Evolutionary conservation across 176 grass and related monocot genomes (phyloP).

Genomic region (Triticum dicoccoides): DNA sequence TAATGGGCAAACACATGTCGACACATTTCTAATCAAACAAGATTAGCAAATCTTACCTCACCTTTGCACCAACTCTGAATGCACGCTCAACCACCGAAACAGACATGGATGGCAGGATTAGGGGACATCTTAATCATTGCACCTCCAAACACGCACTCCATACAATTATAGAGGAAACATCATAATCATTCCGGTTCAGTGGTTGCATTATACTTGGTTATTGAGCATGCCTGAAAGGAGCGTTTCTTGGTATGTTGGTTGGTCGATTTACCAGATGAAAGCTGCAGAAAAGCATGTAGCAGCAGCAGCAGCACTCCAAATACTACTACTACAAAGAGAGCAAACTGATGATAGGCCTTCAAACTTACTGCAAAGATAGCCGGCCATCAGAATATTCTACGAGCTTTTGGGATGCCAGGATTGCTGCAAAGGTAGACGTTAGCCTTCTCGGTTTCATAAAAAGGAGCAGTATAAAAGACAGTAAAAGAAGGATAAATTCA

Average conservation of each 20-base stretch:
- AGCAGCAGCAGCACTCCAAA: not conserved
- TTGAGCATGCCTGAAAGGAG: constrained; percentile 21
- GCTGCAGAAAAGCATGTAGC: not conserved
- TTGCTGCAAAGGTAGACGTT: not conserved
- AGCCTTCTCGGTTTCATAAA: not conserved
- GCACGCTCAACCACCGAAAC: constrained; percentile 33
- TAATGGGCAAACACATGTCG: not conserved
- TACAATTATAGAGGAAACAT: not conserved
- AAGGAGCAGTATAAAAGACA: not conserved
- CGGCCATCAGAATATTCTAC: not conserved
- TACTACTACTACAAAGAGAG: not conserved
- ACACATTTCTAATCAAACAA: not conserved
- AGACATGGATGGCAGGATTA: constrained; percentile 24
- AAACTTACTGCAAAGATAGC: constrained; percentile 8
- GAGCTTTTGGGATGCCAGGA: not conserved
- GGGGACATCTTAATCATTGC: constrained; percentile 27
- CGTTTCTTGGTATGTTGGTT: not conserved
- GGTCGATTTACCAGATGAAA: not conserved
- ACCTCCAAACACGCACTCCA: not conserved
- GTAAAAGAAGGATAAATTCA: constrained; percentile 4
- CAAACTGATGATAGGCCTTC: not conserved
- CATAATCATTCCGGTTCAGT: constrained; percentile 4
- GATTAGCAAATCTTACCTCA: not conserved
- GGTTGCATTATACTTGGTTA: constrained; percentile 15
- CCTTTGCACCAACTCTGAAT: constrained; percentile 1